These are phyloP conservation scores for Pseudoneurospora amorphoporcata DNA, from an alignment of 495 filamentous ascomycete species.

Conservation along the genomic window DNA sequence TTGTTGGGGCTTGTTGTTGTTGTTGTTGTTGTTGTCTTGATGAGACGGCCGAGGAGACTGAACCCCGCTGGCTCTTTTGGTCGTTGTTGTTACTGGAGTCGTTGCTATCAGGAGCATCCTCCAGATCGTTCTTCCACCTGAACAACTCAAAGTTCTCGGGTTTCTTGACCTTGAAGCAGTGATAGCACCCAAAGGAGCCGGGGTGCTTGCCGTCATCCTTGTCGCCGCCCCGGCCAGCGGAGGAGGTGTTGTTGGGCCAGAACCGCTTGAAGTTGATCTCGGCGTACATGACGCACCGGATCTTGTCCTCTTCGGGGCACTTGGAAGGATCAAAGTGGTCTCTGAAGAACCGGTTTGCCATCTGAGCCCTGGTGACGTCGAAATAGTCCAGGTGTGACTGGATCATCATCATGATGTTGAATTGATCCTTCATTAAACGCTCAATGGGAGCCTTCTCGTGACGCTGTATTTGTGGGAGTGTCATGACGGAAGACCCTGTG, in stretches of 20 bases:
- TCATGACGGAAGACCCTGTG: not conserved
- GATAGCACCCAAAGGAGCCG: conserved; percentile 19
- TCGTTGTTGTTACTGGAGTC: not conserved
- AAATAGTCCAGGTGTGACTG: conserved; percentile 8
- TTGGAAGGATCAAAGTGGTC: conserved; percentile 7
- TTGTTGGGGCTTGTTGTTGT: not conserved
- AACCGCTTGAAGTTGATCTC: conserved; percentile 14
- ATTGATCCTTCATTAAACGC: not conserved
- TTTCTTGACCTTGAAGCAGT: conserved; percentile 14
- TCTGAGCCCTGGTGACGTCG: conserved; percentile 1
- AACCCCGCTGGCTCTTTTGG: not conserved
- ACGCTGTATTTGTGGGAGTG: not conserved
- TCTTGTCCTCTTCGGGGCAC: conserved; percentile 8
- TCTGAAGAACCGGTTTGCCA: conserved; percentile 6
- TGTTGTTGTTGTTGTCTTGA: not conserved
- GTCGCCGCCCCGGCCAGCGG: not conserved
- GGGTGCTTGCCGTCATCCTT: not conserved
- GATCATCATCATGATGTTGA: conserved; percentile 1
- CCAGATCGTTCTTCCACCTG: conserved; percentile 5
- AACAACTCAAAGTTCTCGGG: conserved; percentile 18
- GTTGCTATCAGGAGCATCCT: not conserved
- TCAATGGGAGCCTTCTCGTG: not conserved
- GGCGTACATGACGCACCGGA: conserved; percentile 8
- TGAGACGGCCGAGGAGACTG: not conserved
- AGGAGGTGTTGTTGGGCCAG: not conserved